Percentiles rank a stretch among this genome's conserved stretches.
phyloP scores from a whole-genome alignment of 768 basidiomycete species.

The Amanita phalloides region DNA sequence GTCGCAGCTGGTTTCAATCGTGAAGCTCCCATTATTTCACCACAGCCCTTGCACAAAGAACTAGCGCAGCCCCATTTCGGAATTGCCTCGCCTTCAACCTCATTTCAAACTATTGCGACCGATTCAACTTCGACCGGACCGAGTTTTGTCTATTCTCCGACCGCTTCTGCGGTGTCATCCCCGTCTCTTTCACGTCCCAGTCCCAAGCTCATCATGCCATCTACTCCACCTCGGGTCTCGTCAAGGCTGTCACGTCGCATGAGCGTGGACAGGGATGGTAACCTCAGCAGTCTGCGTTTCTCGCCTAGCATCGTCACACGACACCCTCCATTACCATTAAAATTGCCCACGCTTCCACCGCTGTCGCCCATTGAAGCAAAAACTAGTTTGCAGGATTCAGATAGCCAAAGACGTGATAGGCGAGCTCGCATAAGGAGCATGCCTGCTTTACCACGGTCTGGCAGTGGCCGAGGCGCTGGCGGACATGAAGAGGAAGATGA shows the following conservation, averaged over 20 bases:
- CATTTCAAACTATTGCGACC: background rate
- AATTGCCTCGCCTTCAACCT: background rate
- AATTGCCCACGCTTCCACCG: slow-evolving; percentile 21
- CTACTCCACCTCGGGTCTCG: background rate
- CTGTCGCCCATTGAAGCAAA: slow-evolving; percentile 8
- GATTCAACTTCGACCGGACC: background rate
- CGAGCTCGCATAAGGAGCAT: slow-evolving; percentile 36
- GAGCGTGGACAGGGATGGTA: slow-evolving; percentile 5
- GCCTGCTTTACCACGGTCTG: slow-evolving; percentile 31
- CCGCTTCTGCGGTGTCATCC: background rate
- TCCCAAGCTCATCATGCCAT: background rate
- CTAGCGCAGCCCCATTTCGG: background rate
- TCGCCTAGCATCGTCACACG: slow-evolving; percentile 20
- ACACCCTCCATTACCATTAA: slow-evolving; percentile 25
- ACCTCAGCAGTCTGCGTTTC: slow-evolving; percentile 12
- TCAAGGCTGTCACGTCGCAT: background rate
- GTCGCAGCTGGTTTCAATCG: background rate
- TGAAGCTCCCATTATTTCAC: background rate
- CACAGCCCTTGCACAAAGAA: background rate
- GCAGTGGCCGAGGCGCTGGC: slow-evolving; percentile 16
- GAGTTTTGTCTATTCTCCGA: background rate
- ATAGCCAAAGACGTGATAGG: slow-evolving; percentile 20
- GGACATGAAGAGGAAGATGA: slow-evolving; percentile 26
- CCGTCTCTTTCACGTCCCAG: background rate
- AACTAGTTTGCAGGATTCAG: slow-evolving; percentile 10